Evolutionary conservation across 371 early-diverging fungal species (phyloP), one percentile per base, ranked within the genome.

Genomic region (Rhizomucor miehei): DNA sequence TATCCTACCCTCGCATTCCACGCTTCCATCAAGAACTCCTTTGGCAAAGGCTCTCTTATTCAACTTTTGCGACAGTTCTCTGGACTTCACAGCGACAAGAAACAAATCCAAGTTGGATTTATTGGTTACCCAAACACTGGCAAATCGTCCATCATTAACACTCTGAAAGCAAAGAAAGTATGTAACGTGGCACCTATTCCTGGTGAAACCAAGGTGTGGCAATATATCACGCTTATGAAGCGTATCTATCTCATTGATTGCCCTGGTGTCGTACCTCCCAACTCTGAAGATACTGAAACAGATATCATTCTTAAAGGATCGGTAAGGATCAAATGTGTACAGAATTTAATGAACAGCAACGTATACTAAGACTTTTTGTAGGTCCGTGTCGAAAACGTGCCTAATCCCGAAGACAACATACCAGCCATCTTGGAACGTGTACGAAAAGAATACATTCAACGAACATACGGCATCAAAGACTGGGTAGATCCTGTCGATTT

Each of bases 131-230:
- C 99, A 45, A 93, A 97, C 84, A 89, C 95, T 29, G 95, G 95
- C 52, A 95, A 97, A 72, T 91, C 92, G 54, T 95, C 95, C 62
- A 97, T 99, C 69, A 99, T 99, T 75, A 99, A 99, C 81, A 95
- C 99, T 10, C 81, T 99, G 44, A 87, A 93, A 64, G 84, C 86
- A 50, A 98, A 99, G 77, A 91, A 93, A 75, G 99, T 99, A 21
- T 99, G 99, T 86, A 93, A 80, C 44, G 98, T 98, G 14, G 99
- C 99, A 11, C 99, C 99, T 1, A 86, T 99, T 54, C 99, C 99
- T 29, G 99, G 99, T 48, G 98, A 99, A 72, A 99, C 99, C 53
- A 99, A 98, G 81, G 94, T 96, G 56, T 99, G 99, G 99, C 99
- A 99, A 73, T 99, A 99, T 73, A 97, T 99, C 50, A 95, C 99